These are phyloP conservation scores for Celoporthe dispersa DNA, from an alignment of 2,329 filamentous ascomycete species.

Conservation along the genomic window DNA sequence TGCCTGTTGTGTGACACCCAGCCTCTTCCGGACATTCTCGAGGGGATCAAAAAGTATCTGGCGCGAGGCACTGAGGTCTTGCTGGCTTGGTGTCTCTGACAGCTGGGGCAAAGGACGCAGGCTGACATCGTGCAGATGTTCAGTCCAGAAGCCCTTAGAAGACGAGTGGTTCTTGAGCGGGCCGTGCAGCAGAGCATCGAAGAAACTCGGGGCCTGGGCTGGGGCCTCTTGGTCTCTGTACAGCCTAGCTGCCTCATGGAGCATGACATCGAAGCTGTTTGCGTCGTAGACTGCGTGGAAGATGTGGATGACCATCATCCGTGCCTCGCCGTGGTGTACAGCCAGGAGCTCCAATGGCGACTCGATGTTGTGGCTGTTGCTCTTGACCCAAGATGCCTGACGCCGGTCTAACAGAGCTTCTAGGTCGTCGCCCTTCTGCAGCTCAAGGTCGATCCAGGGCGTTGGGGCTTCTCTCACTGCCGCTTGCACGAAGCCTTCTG, in stretches of 20 bases:
- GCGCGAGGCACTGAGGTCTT: constrained; percentile 34
- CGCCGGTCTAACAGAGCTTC: constrained; percentile 41
- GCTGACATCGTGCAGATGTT: constrained; percentile 51
- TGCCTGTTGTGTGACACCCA: constrained; percentile 79
- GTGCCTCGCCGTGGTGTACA: constrained; percentile 36
- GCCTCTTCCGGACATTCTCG: constrained; percentile 55
- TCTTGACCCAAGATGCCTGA: constrained; percentile 56
- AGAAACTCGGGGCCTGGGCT: constrained; percentile 58
- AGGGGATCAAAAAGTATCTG: constrained; percentile 49
- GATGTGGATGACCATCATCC: constrained; percentile 65
- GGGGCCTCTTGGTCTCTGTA: constrained; percentile 32
- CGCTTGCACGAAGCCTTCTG: constrained; percentile 78
- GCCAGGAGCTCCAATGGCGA: constrained; percentile 58
- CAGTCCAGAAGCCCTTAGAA: constrained; percentile 68
- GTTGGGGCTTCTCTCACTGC: constrained; percentile 53
- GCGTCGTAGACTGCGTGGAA: constrained; percentile 92
- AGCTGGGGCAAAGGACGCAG: constrained; percentile 33
- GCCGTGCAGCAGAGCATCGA: constrained; percentile 70
- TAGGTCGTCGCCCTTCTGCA: constrained; percentile 38
- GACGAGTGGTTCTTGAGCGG: constrained; percentile 58
- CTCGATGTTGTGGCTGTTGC: constrained; percentile 53
- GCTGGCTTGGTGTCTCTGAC: constrained; percentile 13
- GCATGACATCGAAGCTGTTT: constrained; percentile 71
- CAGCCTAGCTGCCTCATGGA: constrained; percentile 56
- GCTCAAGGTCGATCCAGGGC: constrained; percentile 48